A percentile compares a stretch with the other conserved stretches of the same genome.
Evolutionary conservation across 768 basidiomycete genomes (phyloP).

Genomic region (Candolleomyces efflorescens): DNA sequence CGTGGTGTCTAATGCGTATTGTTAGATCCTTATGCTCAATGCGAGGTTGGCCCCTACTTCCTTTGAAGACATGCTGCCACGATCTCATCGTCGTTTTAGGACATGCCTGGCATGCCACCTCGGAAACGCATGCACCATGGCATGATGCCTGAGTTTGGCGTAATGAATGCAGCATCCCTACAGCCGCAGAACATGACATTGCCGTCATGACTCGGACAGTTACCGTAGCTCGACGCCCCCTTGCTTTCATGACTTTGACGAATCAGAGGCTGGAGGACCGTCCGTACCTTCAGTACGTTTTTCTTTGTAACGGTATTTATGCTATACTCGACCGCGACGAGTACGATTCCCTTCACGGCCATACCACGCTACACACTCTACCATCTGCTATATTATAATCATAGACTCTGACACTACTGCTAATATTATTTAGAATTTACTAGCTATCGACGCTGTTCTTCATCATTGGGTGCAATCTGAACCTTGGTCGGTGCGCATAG

Average conservation of each 20-base stretch:
- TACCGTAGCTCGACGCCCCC: neutral
- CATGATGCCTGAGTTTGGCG: slow-evolving; percentile 56
- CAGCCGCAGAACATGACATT: slow-evolving; percentile 54
- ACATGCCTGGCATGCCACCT: slow-evolving; percentile 50
- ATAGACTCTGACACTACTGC: neutral
- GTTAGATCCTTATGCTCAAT: slow-evolving; percentile 38
- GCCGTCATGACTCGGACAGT: slow-evolving; percentile 19
- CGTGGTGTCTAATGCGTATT: neutral
- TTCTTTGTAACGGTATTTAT: neutral
- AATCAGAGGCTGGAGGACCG: neutral
- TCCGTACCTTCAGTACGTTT: neutral
- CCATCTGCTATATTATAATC: neutral
- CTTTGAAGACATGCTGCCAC: slow-evolving; percentile 13
- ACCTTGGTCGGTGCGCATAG: too few species aligned
- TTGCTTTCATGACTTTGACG: neutral
- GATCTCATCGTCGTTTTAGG: slow-evolving; percentile 29
- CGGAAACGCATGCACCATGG: slow-evolving; percentile 60
- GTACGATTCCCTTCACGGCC: slow-evolving; percentile 1
- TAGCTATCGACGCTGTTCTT: neutral
- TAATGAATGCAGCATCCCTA: slow-evolving; percentile 48
- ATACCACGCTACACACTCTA: neutral
- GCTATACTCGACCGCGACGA: neutral
- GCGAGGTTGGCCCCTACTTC: slow-evolving; percentile 38
- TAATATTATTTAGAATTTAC: neutral
- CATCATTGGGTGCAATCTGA: neutral